Evolutionary conservation across 371 early-diverging fungal species (phyloP).

Genomic region (Rhizopus microsporus): DNA sequence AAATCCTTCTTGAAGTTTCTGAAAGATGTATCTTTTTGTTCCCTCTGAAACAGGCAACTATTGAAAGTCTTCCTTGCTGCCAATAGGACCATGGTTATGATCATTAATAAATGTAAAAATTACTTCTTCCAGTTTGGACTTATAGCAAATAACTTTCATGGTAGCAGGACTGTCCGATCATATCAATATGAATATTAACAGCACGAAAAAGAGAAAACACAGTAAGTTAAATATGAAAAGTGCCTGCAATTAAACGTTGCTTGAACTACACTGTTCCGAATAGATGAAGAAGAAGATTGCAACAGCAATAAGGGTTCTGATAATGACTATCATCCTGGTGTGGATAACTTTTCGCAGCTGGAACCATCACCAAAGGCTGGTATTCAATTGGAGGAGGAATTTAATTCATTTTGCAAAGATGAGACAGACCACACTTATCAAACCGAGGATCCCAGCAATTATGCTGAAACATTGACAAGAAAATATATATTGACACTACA

Average conservation of each 20-base stretch:
- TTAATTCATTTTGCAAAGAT: constrained; percentile 10
- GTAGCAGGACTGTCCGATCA: too few relatives aligned
- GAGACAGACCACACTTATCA: constrained; percentile 14
- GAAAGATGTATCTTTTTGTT: too few relatives aligned
- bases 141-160: too few relatives aligned
- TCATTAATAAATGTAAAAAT: too few relatives aligned
- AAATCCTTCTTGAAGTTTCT: too few relatives aligned
- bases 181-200: too few relatives aligned
- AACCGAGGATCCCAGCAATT: constrained; percentile 11
- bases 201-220: neutral
- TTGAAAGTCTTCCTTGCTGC: too few relatives aligned
- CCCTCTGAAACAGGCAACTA: too few relatives aligned
- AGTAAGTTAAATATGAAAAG: constrained; percentile 15
- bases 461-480: constrained; percentile 16
- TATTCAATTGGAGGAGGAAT: constrained; percentile 13
- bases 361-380: constrained; percentile 10
- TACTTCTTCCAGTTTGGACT: too few relatives aligned
- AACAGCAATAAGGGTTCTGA: constrained; percentile 6
- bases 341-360: constrained; percentile 1
- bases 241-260: constrained; percentile 9
- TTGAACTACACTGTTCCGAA: constrained; percentile 13
- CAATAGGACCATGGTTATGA: too few relatives aligned
- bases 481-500: constrained; percentile 17
- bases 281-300: constrained; percentile 8
- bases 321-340: constrained; percentile 1